Evolutionary conservation across 1,284 basidiomycete genomes (phyloP).

Genomic region (Fistulina hepatica): DNA sequence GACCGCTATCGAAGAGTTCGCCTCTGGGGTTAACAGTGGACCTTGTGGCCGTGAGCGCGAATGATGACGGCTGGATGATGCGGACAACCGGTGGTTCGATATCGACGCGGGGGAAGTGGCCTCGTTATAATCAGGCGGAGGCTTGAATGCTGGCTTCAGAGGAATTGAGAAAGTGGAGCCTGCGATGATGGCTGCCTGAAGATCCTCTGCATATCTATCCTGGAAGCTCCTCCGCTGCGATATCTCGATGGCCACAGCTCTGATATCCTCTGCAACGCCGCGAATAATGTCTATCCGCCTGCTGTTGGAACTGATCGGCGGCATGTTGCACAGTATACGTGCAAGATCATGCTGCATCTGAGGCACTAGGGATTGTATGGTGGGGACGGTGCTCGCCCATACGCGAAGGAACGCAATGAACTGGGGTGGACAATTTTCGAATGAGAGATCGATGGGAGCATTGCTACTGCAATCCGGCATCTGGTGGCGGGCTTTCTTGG

Average conservation of each 20-base stretch:
- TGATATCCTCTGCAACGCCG: slow-evolving; percentile 62
- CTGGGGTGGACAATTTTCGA: slow-evolving; percentile 42
- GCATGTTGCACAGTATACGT: slow-evolving; percentile 59
- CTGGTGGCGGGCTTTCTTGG: slow-evolving; percentile 18
- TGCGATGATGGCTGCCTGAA: slow-evolving; percentile 67
- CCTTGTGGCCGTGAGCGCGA: slow-evolving; percentile 7
- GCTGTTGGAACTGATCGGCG: slow-evolving; percentile 28
- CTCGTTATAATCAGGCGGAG: slow-evolving; percentile 19
- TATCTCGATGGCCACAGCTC: slow-evolving; percentile 71
- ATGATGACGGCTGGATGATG: slow-evolving; percentile 13
- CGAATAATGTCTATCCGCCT: slow-evolving; percentile 24
- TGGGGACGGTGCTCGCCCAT: slow-evolving; percentile 56
- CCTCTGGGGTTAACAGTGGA: slow-evolving; percentile 34
- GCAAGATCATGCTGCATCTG: slow-evolving; percentile 72
- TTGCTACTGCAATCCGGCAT: not conserved
- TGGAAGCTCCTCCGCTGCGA: slow-evolving; percentile 75
- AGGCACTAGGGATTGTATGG: slow-evolving; percentile 49
- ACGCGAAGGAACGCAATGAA: slow-evolving; percentile 61
- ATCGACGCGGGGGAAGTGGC: slow-evolving; percentile 12
- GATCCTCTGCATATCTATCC: slow-evolving; percentile 56
- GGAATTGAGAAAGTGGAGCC: slow-evolving; percentile 26
- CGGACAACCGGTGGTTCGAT: slow-evolving; percentile 1
- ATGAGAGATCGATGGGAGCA: slow-evolving; percentile 37
- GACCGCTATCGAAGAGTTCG: slow-evolving; percentile 52
- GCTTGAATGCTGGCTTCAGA: slow-evolving; percentile 19